phyloP scores from a whole-genome alignment of 1,284 basidiomycete genomes.

The Rhodotorula sp. region DNA sequence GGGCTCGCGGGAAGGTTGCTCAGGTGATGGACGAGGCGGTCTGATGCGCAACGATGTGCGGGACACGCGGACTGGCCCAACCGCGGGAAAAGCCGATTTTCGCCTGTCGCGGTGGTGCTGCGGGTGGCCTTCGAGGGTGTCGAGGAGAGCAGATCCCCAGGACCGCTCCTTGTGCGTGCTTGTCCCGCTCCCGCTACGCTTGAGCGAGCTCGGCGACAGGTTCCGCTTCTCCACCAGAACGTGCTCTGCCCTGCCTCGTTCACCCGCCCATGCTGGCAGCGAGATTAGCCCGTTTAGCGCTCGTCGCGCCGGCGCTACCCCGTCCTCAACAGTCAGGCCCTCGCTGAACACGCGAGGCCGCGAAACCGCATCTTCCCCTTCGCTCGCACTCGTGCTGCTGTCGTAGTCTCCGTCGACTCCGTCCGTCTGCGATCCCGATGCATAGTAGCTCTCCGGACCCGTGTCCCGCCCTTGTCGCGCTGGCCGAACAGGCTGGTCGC shows the following conservation, averaged over 20 bases:
- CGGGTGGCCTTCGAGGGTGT: constrained; percentile 22
- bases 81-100: constrained; percentile 11
- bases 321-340: neutral
- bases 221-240: constrained; percentile 33
- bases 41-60: neutral
- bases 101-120: constrained; percentile 12
- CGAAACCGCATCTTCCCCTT: constrained; percentile 6
- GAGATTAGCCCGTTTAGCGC: neutral
- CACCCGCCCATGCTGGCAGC: constrained; percentile 9
- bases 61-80: neutral
- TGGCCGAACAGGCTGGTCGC: no score
- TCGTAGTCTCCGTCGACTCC: constrained; percentile 16
- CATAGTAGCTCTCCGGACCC: constrained; percentile 27
- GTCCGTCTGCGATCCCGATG: constrained; percentile 28
- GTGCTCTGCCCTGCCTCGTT: constrained; percentile 31
- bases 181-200: neutral
- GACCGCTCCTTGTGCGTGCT: constrained; percentile 1
- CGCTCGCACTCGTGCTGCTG: constrained; percentile 19
- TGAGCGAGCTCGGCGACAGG: neutral
- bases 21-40: neutral
- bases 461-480: no score
- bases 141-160: constrained; percentile 32
- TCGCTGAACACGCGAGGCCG: neutral
- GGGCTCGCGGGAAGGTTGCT: constrained; percentile 8
- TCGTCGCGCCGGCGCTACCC: neutral